Base-by-base conservation (phyloP, 2,329 filamentous ascomycete genomes). In the Arthrinium phaeospermum region DNA sequence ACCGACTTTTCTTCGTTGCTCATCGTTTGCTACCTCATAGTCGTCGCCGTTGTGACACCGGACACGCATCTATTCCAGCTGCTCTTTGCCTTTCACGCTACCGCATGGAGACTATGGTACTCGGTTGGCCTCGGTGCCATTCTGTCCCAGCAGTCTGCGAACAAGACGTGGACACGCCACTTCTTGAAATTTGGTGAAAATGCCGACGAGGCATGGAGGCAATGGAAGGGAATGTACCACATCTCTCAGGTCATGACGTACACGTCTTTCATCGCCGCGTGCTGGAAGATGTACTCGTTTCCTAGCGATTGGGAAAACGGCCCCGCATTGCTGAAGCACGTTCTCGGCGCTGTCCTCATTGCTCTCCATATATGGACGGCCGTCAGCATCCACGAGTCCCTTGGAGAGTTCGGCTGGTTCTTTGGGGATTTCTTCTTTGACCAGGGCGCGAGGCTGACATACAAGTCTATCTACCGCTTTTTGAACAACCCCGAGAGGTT, bases 381-480 rank as follows among this genome's bases (percentile, higher is more conserved):
- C 1, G 87, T 93, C 75, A 98, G 95, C 81, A 95, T 98, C 76
- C 97, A 98, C 81, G 95, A 98, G 69, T 97, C 94, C 1, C 90
- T 99, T 0, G 96, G 96, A 72, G 96, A 99, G 80, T 99, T 98
- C 79, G 96, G 96, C 77, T 99, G 96, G 96, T 98, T 98, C 86
- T 98, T 95, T 79, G 96, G 96, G 24, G 96, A 99, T 81, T 99
- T 98, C 86, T 98, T 99, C 87, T 98, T 96, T 80, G 94, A 98
- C 74, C 92, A 94, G 67, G 90, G 92, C 14, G 92, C 92, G 16
- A 97, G 96, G 83, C 87, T 98, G 74, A 98, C 94, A 0, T 99
- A 99, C 83, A 95, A 93, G 76, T 97, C 96, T 74, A 99, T 99
- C 78, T 99, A 99, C 82, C 94, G 96, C 68, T 99, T 97, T 84